Evolutionary conservation across 1,139 yeast species (phyloP), one percentile per base, ranked within the genome.

Genomic region (Scheffersomyces lignicola): DNA sequence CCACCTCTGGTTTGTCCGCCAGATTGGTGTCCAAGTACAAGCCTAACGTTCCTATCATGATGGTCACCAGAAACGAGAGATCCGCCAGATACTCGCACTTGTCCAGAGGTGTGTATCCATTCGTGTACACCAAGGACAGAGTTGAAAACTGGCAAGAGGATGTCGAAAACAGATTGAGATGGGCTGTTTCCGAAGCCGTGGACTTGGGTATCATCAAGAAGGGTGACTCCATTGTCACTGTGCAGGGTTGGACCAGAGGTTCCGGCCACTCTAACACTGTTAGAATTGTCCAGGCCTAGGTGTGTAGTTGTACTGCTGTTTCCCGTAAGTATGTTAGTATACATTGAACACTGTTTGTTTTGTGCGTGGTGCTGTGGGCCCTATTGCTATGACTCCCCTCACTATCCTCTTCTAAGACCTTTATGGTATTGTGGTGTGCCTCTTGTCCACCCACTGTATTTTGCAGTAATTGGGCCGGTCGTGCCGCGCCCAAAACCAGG

Each of bases 181-280:
- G 87, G 83, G 97, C 96, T 63, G 85, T 92, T 65, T 76, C 82
- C 51, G 90, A 85, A 74, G 97, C 96, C 52, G 76, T 83, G 59
- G 83, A 79, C 49, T 78, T 90, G 57, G 96, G 95, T 51, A 81
- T 92, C 66, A 74, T 92, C 64, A 69, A 73, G 57, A 80, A 80
- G 69, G 96, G 96, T 66, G 97, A 89, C 65, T 75, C 86, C 42
- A 85, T 89, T 56, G 89, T 92, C 52, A 87, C 96, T 60, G 85
- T 92, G 62, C 98, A 92, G 78, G 98, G 98, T 65, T 92, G 96
- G 95, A 87, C 96, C 60, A 86, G 94, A 66, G 98, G 98, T 72
- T 78, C 90, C 48, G 99, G 98, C 62, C 96, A 92, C 80, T 86
- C 98, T 60, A 92, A 92, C 84, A 92, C 98, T 48, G 80, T 92